A percentile compares a stretch with the other conserved stretches of the same genome.
These are phyloP conservation scores for Cladorrhinum samala DNA, from an alignment of 495 filamentous ascomycete genomes.

Conservation along the genomic window DNA sequence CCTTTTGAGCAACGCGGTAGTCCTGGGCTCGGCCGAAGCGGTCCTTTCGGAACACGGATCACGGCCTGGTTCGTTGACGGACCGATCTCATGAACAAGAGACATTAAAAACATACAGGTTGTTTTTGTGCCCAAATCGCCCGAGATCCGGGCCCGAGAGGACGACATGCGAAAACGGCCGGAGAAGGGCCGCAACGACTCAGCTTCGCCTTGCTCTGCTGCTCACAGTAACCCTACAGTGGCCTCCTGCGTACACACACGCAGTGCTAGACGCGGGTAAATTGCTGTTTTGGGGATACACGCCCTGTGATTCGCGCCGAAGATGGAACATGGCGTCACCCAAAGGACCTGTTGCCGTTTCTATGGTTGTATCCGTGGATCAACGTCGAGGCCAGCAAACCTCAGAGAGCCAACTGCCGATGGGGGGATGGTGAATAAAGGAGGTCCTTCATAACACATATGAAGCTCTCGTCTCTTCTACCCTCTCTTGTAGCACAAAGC, in stretches of 20 bases:
- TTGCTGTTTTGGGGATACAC: constrained; percentile 5
- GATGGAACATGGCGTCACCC: background rate
- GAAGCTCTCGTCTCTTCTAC: background rate
- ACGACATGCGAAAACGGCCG: constrained; percentile 23
- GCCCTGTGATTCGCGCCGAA: background rate
- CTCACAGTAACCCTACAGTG: no score
- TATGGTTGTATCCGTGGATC: background rate
- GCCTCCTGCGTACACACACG: background rate
- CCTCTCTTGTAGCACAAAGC: background rate
- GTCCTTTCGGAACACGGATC: constrained; percentile 3
- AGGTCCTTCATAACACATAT: constrained; percentile 1
- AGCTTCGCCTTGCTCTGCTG: constrained; percentile 5
- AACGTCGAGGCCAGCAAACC: background rate
- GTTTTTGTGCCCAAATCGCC: constrained; percentile 4
- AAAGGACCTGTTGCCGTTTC: background rate
- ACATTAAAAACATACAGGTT: background rate
- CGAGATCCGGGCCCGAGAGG: constrained; percentile 1
- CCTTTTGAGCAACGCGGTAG: constrained; percentile 5
- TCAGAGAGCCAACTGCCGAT: constrained; percentile 5
- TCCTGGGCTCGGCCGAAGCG: constrained; percentile 14
- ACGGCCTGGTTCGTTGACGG: background rate
- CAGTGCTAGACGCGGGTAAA: constrained; percentile 18
- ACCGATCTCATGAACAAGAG: no score
- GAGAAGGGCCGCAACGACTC: constrained; percentile 27
- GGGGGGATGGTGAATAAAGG: background rate